Conservation (phyloP, 1,284 basidiomycete species). For the Rhodotorula sp. region DNA sequence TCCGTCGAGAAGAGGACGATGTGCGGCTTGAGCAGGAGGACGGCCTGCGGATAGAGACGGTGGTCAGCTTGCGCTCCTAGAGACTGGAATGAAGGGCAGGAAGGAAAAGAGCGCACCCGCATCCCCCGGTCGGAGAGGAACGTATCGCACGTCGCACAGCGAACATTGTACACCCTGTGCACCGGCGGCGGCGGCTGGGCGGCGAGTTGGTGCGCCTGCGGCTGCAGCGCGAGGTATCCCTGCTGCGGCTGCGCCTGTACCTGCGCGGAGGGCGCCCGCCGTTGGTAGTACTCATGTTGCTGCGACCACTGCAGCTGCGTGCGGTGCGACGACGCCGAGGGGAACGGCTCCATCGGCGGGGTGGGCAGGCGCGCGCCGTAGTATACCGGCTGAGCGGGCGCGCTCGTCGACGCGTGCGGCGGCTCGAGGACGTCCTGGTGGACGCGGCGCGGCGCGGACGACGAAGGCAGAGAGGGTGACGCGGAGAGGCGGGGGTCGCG, state of each 20-base stretch:
- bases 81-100: not conserved
- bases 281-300: not conserved
- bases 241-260: not conserved
- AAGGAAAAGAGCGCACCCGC: conserved; percentile 60
- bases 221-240: not conserved
- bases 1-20: conserved; percentile 82
- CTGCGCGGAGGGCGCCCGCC: not conserved
- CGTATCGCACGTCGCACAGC: conserved; percentile 70
- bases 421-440: not conserved
- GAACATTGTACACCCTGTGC: conserved; percentile 73
- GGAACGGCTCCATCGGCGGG: not conserved
- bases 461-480: not conserved
- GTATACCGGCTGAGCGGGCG: not conserved
- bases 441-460: not conserved
- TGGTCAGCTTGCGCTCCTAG: not conserved
- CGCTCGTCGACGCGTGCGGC: not conserved
- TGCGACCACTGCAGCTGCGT: not conserved
- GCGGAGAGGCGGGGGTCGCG: conserved; percentile 1
- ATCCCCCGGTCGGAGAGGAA: conserved; percentile 82
- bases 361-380: not conserved
- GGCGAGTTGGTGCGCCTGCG: not conserved
- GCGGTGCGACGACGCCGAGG: not conserved
- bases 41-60: conserved; percentile 59
- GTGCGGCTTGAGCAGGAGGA: conserved; percentile 75
- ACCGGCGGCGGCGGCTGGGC: conserved; percentile 4